Percentiles rank a stretch among this genome's conserved stretches.
Conservation (phyloP, 495 filamentous ascomycete genomes). For the Penicillium herquei region DNA sequence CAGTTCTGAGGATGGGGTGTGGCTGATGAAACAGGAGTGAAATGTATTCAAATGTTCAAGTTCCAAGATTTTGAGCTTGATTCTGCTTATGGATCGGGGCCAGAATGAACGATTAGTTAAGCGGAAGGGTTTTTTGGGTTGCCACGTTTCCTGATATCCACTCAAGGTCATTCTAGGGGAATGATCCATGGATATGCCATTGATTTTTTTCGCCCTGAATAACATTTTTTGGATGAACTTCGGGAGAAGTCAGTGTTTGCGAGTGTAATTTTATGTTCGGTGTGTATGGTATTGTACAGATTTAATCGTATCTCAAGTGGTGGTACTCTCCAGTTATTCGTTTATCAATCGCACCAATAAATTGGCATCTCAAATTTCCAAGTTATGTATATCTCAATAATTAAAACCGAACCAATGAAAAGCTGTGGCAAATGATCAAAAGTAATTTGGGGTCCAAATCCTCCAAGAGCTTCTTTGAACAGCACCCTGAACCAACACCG, state of each 20-base stretch:
- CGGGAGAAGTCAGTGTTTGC: constrained; percentile 1
- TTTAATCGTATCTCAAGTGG: neutral
- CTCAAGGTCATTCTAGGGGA: too few relatives aligned
- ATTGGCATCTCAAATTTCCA: neutral
- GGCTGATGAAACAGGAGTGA: neutral
- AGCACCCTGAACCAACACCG: neutral
- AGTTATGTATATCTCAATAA: neutral
- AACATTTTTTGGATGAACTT: neutral
- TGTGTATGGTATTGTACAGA: neutral
- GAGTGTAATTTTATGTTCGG: neutral
- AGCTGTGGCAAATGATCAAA: constrained; percentile 6
- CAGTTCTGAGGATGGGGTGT: neutral
- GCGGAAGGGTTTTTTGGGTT: too few relatives aligned
- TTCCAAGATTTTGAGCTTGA: too few relatives aligned
- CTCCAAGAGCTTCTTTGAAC: neutral
- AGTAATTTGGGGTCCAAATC: constrained; percentile 8
- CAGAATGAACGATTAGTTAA: too few relatives aligned
- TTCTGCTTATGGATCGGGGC: too few relatives aligned
- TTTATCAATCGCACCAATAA: neutral
- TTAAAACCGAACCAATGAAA: neutral
- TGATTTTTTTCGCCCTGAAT: too few relatives aligned
- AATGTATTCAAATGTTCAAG: too few relatives aligned
- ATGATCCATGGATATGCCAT: too few relatives aligned
- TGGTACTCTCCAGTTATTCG: too few relatives aligned
- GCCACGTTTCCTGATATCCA: too few relatives aligned